These are phyloP conservation scores for Mucor plumbeus DNA, from an alignment of 371 early-diverging fungal species.

Conservation along the genomic window DNA sequence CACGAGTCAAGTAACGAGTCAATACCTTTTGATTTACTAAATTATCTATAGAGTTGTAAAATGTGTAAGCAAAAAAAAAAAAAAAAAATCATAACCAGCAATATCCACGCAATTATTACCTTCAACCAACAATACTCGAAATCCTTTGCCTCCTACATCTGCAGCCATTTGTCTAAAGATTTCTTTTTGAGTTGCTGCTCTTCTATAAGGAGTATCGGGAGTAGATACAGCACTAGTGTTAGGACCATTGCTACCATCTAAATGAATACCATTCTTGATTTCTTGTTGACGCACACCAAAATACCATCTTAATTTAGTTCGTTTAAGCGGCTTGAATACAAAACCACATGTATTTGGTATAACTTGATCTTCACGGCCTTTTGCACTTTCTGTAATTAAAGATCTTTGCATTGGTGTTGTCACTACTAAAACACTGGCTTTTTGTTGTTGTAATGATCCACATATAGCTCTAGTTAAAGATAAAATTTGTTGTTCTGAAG, in stretches of 20 bases:
- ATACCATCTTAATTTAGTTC: conserved; percentile 59
- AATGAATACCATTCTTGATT: neutral
- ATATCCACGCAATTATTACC: conserved; percentile 31
- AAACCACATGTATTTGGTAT: conserved; percentile 56
- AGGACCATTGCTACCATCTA: neutral
- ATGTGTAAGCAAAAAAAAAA: neutral
- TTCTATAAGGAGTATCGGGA: conserved; percentile 52
- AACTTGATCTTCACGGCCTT: conserved; percentile 34
- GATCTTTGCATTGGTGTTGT: conserved; percentile 68
- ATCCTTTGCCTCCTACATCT: conserved; percentile 59
- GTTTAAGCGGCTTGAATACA: conserved; percentile 66
- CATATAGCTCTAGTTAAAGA: conserved; percentile 48
- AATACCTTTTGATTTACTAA: conserved; percentile 68
- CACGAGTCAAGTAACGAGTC: conserved; percentile 53
- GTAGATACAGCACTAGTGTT: conserved; percentile 24
- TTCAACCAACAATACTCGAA: conserved; percentile 56
- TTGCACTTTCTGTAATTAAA: conserved; percentile 55
- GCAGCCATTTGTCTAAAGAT: conserved; percentile 59
- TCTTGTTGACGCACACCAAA: conserved; percentile 50
- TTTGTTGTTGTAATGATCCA: conserved; percentile 43
- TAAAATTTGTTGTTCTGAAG: conserved; percentile 55
- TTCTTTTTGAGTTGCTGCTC: conserved; percentile 59
- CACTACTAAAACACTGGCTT: conserved; percentile 54
- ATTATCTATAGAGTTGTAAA: conserved; percentile 45
- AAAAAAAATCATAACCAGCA: neutral